phyloP scores from a whole-genome alignment of 2,329 filamentous ascomycete genomes.

The Colletotrichum acutatum region DNA sequence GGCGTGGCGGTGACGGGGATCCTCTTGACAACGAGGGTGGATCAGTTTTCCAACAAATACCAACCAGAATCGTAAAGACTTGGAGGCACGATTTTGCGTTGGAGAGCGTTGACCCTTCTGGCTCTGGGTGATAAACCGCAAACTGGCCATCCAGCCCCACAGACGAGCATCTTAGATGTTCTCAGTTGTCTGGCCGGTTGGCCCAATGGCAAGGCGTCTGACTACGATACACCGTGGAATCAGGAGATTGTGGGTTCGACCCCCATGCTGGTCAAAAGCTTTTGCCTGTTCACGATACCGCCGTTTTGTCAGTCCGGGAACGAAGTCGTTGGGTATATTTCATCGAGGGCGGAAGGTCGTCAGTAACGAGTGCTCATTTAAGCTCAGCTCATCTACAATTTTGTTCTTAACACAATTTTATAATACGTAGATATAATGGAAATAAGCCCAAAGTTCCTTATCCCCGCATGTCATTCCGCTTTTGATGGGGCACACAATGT shows the following conservation, averaged over 20 bases:
- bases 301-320: background rate
- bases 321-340: too few relatives aligned
- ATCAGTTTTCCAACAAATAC: too few relatives aligned
- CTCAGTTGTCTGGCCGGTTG: constrained; percentile 38
- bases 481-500: too few relatives aligned
- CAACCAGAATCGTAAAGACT: background rate
- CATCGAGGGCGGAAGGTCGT: too few relatives aligned
- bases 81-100: background rate
- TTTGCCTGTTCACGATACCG: background rate
- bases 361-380: too few relatives aligned
- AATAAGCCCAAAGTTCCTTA: too few relatives aligned
- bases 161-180: constrained; percentile 6
- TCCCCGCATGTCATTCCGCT: too few relatives aligned
- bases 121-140: background rate
- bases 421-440: too few relatives aligned
- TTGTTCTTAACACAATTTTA: too few relatives aligned
- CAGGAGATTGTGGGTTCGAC: constrained; percentile 37
- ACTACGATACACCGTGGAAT: constrained; percentile 46
- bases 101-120: background rate
- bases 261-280: constrained; percentile 34
- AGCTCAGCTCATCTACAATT: too few relatives aligned
- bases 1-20: constrained; percentile 2
- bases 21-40: background rate
- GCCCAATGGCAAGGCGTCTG: constrained; percentile 56
- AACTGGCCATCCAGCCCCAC: background rate